Evolutionary conservation across 495 filamentous ascomycete genomes (phyloP), one percentile per base, ranked within the genome.

Genomic region (Penicillium samsonianum): DNA sequence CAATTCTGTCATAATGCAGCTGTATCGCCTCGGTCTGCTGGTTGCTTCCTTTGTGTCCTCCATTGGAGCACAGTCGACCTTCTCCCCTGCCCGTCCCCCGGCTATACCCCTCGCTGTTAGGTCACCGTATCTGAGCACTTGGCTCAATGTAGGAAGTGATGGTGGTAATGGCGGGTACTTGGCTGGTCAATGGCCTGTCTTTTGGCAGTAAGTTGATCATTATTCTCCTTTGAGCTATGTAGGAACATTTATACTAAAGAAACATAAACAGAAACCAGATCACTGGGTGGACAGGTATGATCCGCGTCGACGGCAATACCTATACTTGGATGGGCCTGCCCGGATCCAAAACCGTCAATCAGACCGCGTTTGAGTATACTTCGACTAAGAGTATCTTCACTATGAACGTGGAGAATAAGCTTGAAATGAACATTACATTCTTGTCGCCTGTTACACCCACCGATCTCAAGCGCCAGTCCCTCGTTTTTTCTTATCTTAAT

Each of bases 311-410:
- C 60, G 78, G 78, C 28, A 64, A 59, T 22, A 64, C 70, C 20
- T 85, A 85, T 60, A 79, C 74, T 7, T 86, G 83, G 83, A 80
- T 86, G 79, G 83, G 82, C 14, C 26, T 71, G 33, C 71, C 72
- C 6, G 71, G 70, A 5, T 55, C 73, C 0, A 65, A 62, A 7
- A 65, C 65, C 5, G 82, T 82, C 30, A 74, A 76, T 33, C 83
- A 86, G 64, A 78, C 71, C 12, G 64, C 79, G 9, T 82, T 69
- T 56, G 75, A 80, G 47, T 86, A 85, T 56, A 85, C 83, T 1
- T 83, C 82, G 6, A 84, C 82, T 6, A 79, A 75, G 58, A 85
- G 80, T 57, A 75, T 80, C 14, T 86, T 85, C 61, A 80, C 74
- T 5, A 75, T 84, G 68, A 64, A 78, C 50, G 78, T 83, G 41